These are phyloP conservation scores for Xanthoconium separans DNA, from an alignment of 1,284 basidiomycete species.

Conservation along the genomic window DNA sequence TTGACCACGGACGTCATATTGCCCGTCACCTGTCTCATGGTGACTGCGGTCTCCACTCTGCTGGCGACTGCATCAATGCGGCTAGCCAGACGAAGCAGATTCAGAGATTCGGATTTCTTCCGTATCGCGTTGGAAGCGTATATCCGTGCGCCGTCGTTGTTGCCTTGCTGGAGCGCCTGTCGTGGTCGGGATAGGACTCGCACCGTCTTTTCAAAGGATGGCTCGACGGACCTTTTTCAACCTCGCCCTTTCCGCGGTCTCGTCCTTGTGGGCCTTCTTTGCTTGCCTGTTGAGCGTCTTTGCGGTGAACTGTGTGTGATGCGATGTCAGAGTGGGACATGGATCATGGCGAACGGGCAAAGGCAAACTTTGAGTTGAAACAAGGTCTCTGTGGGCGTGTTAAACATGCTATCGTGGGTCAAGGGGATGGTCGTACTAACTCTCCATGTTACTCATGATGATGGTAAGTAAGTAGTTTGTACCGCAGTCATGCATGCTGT, in stretches of 20 bases:
- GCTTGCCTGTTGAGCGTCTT: conserved; percentile 91
- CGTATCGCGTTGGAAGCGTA: conserved; percentile 98
- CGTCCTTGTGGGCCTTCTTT: conserved; percentile 95
- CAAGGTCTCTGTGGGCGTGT: conserved; percentile 69
- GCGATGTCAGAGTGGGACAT: conserved; percentile 12
- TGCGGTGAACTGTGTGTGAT: conserved; percentile 83
- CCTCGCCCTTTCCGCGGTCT: conserved; percentile 79
- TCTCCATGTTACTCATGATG: conserved; percentile 85
- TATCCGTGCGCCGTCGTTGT: conserved; percentile 97
- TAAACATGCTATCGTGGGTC: background rate
- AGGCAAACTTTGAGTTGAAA: conserved; percentile 85
- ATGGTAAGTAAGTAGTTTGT: background rate
- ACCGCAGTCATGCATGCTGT: too few relatives aligned
- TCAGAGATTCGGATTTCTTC: conserved; percentile 96
- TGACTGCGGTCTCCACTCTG: conserved; percentile 98
- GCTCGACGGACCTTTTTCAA: conserved; percentile 77
- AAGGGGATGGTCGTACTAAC: conserved; percentile 48
- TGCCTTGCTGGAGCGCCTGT: conserved; percentile 95
- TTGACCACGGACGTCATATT: conserved; percentile 96
- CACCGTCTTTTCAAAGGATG: background rate
- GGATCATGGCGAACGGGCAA: conserved; percentile 7
- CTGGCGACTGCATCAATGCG: conserved; percentile 97
- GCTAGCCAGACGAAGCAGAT: conserved; percentile 83
- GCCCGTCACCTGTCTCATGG: conserved; percentile 93
- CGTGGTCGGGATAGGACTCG: background rate